phyloP scores from a whole-genome alignment of 352 stramenopile species.

The Globisporangium takayamanum region DNA sequence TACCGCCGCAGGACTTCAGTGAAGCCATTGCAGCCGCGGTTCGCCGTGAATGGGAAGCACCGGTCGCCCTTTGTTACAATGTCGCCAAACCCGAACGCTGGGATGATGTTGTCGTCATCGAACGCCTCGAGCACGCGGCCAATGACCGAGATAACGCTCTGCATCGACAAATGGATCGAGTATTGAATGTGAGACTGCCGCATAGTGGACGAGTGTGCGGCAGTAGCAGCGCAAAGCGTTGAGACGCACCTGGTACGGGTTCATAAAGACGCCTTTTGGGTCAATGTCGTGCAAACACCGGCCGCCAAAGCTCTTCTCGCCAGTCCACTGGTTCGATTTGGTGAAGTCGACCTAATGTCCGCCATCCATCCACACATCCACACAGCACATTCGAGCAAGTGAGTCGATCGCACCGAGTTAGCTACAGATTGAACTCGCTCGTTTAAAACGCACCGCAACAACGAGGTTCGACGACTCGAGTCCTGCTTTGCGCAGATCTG shows the following conservation, averaged over 20 bases:
- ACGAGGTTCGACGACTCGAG: conserved; percentile 70
- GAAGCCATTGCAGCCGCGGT: conserved; percentile 46
- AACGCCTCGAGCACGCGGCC: conserved; percentile 63
- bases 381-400: background rate
- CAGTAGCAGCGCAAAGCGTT: background rate
- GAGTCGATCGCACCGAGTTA: background rate
- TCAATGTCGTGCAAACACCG: conserved; percentile 56
- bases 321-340: conserved; percentile 64
- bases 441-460: conserved; percentile 27
- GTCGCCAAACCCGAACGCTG: conserved; percentile 64
- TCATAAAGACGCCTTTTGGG: conserved; percentile 28
- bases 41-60: conserved; percentile 41
- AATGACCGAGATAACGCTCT: conserved; percentile 77
- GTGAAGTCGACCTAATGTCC: conserved; percentile 54
- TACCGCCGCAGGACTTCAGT: conserved; percentile 52
- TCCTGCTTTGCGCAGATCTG: conserved; percentile 19
- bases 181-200: background rate
- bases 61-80: conserved; percentile 30
- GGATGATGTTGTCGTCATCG: conserved; percentile 78
- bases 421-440: background rate
- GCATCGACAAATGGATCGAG: background rate
- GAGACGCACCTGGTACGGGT: conserved; percentile 52
- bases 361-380: background rate
- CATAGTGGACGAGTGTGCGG: background rate
- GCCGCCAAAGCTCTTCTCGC: conserved; percentile 52